Percentiles rank a stretch among this genome's conserved stretches.
Conservation (phyloP, 1,284 basidiomycete species). For the Apiotrichum montevideense region DNA sequence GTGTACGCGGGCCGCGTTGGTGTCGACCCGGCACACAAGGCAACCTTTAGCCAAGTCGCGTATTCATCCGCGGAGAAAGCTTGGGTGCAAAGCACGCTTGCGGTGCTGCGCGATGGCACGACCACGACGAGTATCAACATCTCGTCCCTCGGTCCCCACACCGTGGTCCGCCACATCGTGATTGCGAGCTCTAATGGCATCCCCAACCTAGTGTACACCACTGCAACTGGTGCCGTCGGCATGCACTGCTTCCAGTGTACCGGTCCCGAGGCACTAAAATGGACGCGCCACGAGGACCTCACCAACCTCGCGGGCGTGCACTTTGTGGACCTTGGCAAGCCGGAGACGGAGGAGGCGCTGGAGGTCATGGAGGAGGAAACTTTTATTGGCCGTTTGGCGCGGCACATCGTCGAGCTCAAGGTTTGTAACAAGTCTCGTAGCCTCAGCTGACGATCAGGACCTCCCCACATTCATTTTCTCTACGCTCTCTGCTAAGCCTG, state of each 20-base stretch:
- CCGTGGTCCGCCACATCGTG: constrained; percentile 56
- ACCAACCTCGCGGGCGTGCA: constrained; percentile 60
- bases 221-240: constrained; percentile 60
- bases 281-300: constrained; percentile 79
- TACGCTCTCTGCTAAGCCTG: not conserved
- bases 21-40: constrained; percentile 3
- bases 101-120: not conserved
- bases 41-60: constrained; percentile 58
- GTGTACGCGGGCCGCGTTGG: constrained; percentile 49
- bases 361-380: constrained; percentile 52
- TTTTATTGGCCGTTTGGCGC: constrained; percentile 54
- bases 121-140: constrained; percentile 6
- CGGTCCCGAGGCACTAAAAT: constrained; percentile 46
- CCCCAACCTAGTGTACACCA: constrained; percentile 52
- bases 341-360: constrained; percentile 50
- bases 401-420: constrained; percentile 62
- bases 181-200: not conserved
- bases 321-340: constrained; percentile 74
- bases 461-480: constrained; percentile 61
- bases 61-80: constrained; percentile 54
- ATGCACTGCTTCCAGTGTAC: constrained; percentile 24
- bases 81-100: constrained; percentile 5
- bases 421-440: constrained; percentile 43
- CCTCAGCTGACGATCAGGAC: constrained; percentile 48
- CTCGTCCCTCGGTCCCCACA: constrained; percentile 16